Conservation (phyloP, 768 basidiomycete genomes). For the Amyloporia xantha region DNA sequence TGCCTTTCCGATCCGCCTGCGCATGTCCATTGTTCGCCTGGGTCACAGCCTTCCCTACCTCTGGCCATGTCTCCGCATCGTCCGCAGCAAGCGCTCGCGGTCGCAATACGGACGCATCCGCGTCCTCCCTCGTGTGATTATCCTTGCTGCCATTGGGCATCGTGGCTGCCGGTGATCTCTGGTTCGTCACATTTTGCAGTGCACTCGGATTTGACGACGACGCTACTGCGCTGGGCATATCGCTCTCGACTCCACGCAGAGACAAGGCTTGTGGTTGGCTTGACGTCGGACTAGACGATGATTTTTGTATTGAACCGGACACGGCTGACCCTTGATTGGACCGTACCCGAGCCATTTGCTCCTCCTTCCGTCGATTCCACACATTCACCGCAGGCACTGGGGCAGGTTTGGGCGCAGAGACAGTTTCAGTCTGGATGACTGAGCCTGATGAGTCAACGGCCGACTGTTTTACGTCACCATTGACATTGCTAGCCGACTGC, state of each 20-base stretch:
- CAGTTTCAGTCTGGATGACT: constrained; percentile 3
- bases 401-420: constrained; percentile 14
- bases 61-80: constrained; percentile 40
- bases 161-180: background rate
- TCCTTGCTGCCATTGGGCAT: constrained; percentile 5
- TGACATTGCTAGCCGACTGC: constrained; percentile 3
- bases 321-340: constrained; percentile 2
- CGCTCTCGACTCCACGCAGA: background rate
- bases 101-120: constrained; percentile 43
- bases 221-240: background rate
- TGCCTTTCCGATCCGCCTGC: no score
- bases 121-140: constrained; percentile 10
- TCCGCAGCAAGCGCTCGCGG: constrained; percentile 21
- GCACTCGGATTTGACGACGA: constrained; percentile 4
- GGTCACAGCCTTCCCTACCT: constrained; percentile 30
- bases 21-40: background rate
- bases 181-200: constrained; percentile 2
- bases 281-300: background rate
- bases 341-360: constrained; percentile 29
- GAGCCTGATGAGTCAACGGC: constrained; percentile 7
- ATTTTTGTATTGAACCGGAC: background rate
- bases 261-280: background rate
- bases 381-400: constrained; percentile 31
- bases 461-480: constrained; percentile 17
- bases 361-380: constrained; percentile 37